A percentile compares a stretch with the other conserved stretches of the same genome.
phyloP scores from a whole-genome alignment of 495 filamentous ascomycete genomes.

The Apodospora peruviana region DNA sequence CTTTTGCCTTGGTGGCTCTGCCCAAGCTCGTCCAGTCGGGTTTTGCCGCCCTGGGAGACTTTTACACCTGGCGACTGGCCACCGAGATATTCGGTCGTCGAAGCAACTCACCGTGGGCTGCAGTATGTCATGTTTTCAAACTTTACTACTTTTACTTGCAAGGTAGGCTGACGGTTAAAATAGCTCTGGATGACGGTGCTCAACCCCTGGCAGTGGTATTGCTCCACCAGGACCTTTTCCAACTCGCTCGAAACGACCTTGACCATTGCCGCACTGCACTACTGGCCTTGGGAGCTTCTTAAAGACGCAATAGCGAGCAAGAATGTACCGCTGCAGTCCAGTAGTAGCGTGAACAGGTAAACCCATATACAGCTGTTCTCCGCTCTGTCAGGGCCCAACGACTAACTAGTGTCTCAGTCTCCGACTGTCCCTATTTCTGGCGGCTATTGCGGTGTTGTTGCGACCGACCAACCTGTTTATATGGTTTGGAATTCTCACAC shows the following conservation, averaged over 20 bases:
- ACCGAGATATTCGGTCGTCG: conserved; percentile 62
- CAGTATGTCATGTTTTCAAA: conserved; percentile 44
- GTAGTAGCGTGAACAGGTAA: conserved; percentile 28
- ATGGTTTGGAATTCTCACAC: conserved; percentile 58
- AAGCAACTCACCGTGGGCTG: conserved; percentile 59
- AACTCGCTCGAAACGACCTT: conserved; percentile 89
- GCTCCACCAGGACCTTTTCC: conserved; percentile 85
- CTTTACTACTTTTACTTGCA: not conserved
- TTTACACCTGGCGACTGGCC: conserved; percentile 82
- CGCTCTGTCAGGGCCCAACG: not conserved
- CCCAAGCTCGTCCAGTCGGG: conserved; percentile 74
- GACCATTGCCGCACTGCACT: conserved; percentile 70
- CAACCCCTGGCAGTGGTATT: conserved; percentile 97
- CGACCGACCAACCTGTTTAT: conserved; percentile 87
- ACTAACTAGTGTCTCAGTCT: conserved; percentile 38
- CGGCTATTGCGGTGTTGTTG: conserved; percentile 78
- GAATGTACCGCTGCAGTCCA: conserved; percentile 10
- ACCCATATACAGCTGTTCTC: not conserved
- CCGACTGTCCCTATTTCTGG: conserved; percentile 64
- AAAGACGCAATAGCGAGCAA: conserved; percentile 28
- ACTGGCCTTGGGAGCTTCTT: conserved; percentile 77
- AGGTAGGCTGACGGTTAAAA: not conserved
- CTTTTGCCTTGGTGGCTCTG: conserved; percentile 60
- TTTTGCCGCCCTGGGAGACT: conserved; percentile 76
- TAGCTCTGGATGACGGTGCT: conserved; percentile 65